These are phyloP conservation scores for Maudiozyma saulgeensis DNA, from an alignment of 805 yeast genomes.

Conservation along the genomic window DNA sequence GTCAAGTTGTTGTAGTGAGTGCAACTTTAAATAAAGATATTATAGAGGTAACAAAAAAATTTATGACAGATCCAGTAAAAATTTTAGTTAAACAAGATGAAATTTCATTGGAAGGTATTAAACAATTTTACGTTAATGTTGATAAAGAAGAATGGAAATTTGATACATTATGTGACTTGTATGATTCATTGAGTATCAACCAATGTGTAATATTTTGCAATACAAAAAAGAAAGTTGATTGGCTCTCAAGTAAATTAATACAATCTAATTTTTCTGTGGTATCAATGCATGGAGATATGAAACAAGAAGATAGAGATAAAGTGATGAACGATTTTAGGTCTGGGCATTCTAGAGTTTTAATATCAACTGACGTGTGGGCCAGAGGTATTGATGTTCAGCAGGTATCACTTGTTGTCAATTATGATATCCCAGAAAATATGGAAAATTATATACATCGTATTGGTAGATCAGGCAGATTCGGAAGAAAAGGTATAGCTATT, in stretches of 20 bases:
- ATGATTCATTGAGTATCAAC: conserved; percentile 90
- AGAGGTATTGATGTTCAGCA: conserved; percentile 98
- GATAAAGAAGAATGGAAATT: conserved; percentile 92
- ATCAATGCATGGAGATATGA: conserved; percentile 93
- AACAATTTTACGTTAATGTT: conserved; percentile 83
- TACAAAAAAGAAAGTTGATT: conserved; percentile 89
- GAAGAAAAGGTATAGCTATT: conserved; percentile 96
- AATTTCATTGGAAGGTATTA: conserved; percentile 89
- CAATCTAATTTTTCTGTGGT: conserved; percentile 83
- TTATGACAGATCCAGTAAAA: conserved; percentile 90
- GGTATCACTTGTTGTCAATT: conserved; percentile 88
- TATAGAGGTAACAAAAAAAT: conserved; percentile 79
- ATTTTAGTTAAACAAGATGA: conserved; percentile 94
- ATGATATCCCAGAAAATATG: conserved; percentile 81
- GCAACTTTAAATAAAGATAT: conserved; percentile 95
- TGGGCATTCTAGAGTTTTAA: conserved; percentile 86
- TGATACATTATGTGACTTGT: conserved; percentile 87
- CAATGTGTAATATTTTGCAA: conserved; percentile 98
- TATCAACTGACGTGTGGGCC: conserved; percentile 92
- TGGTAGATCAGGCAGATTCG: conserved; percentile 98
- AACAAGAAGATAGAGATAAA: conserved; percentile 85
- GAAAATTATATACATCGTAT: conserved; percentile 96
- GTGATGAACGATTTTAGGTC: conserved; percentile 94
- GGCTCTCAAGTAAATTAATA: conserved; percentile 64
- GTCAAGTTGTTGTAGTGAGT: conserved; percentile 89